Evolutionary conservation across 257 asterid species (phyloP).

Genomic region (Solanum stenotomum): DNA sequence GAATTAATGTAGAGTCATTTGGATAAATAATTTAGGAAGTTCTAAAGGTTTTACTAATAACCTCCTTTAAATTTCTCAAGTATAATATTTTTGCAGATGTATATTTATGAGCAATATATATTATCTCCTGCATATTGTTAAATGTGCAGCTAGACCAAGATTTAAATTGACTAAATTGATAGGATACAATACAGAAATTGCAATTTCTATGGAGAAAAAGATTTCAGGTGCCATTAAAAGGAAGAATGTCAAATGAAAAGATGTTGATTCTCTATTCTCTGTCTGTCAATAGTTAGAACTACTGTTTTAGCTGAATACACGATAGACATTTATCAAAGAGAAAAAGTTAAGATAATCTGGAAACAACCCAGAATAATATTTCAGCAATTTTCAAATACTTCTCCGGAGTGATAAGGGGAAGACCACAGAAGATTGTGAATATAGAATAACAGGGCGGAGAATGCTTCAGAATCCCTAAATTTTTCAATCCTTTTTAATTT

Average conservation of each 20-base stretch:
- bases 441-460: not conserved
- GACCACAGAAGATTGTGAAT: not conserved
- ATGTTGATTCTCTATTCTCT: not conserved
- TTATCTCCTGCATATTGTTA: not conserved
- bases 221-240: not conserved
- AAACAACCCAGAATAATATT: not conserved
- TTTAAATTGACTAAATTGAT: not conserved
- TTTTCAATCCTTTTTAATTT: not conserved
- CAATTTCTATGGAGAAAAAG: not conserved
- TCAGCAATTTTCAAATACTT: not conserved
- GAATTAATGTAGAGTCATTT: not conserved
- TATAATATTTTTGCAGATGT: not conserved
- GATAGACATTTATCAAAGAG: not conserved
- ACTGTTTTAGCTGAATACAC: not conserved
- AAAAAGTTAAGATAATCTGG: not conserved
- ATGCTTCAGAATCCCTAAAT: not conserved
- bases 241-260: not conserved
- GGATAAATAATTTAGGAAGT: not conserved
- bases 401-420: not conserved
- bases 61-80: not conserved
- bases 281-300: not conserved
- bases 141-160: not conserved
- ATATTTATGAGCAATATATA: not conserved
- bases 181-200: not conserved
- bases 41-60: not conserved